Conservation (phyloP, 2,329 filamentous ascomycete genomes). For the Colletotrichum sp. region DNA sequence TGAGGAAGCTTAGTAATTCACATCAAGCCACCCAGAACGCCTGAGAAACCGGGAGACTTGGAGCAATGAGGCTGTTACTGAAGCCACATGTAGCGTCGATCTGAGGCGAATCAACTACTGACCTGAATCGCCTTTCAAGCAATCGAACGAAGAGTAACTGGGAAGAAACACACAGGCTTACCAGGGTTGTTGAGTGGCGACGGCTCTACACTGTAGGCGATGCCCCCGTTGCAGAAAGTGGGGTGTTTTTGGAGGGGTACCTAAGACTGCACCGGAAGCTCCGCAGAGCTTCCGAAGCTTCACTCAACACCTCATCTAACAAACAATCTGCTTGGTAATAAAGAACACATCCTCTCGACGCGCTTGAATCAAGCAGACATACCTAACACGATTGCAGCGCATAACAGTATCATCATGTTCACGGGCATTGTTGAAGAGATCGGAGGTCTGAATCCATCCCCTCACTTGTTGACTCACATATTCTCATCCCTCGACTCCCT, state of each 20-base stretch:
- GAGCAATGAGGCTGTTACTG: background rate
- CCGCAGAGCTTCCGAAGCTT: conserved; percentile 7
- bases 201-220: background rate
- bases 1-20: background rate
- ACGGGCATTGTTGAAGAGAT: conserved; percentile 93
- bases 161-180: background rate
- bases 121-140: background rate
- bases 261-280: background rate
- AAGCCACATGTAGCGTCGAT: background rate
- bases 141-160: background rate
- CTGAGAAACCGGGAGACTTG: background rate
- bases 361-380: background rate
- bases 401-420: conserved; percentile 70
- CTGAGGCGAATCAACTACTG: background rate
- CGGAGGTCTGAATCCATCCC: conserved; percentile 71
- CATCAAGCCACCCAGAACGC: background rate
- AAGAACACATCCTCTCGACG: background rate
- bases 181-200: background rate
- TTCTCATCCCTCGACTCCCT: background rate
- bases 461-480: background rate
- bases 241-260: conserved; percentile 10
- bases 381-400: background rate
- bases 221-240: conserved; percentile 11
- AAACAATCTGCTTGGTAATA: background rate
- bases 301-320: background rate